phyloP scores from a whole-genome alignment of 2,329 filamentous ascomycete genomes.

The Monosporascus cannonballus region DNA sequence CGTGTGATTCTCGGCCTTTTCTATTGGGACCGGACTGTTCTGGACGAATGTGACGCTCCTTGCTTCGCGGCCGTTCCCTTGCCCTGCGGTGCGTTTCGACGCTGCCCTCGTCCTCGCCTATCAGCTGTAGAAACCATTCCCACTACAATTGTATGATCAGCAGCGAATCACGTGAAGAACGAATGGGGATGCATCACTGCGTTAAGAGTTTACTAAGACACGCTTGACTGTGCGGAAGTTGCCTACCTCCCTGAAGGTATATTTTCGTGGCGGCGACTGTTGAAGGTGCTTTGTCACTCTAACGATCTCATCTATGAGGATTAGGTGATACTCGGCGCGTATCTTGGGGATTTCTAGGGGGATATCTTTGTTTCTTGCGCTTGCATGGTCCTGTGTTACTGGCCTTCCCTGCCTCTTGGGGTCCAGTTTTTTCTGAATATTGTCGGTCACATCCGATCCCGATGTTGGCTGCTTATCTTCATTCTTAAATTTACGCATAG shows the following conservation, averaged over 20 bases:
- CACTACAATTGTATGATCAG: conserved; percentile 55
- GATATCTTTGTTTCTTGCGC: conserved; percentile 19
- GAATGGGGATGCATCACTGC: not conserved
- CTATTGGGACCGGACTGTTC: conserved; percentile 1
- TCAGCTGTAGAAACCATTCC: conserved; percentile 75
- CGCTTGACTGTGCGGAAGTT: not conserved
- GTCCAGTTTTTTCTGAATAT: not conserved
- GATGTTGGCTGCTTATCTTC: not conserved
- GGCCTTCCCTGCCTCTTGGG: conserved; percentile 11
- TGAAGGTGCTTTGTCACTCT: conserved; percentile 59
- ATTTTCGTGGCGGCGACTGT: conserved; percentile 52
- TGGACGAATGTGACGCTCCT: conserved; percentile 9
- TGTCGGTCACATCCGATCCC: not conserved
- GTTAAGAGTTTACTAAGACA: not conserved
- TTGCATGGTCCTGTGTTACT: conserved; percentile 34
- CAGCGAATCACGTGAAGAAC: not conserved
- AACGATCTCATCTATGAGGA: conserved; percentile 68
- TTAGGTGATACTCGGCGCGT: conserved; percentile 48
- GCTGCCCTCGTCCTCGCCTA: conserved; percentile 58
- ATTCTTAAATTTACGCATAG: no score
- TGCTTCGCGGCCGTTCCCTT: conserved; percentile 5
- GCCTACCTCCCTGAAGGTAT: conserved; percentile 50
- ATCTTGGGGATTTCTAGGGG: conserved; percentile 35
- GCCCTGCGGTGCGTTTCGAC: conserved; percentile 42
- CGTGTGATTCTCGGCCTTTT: conserved; percentile 1